Conservation (phyloP, 2,329 filamentous ascomycete species). For the Zalaria obscura region DNA sequence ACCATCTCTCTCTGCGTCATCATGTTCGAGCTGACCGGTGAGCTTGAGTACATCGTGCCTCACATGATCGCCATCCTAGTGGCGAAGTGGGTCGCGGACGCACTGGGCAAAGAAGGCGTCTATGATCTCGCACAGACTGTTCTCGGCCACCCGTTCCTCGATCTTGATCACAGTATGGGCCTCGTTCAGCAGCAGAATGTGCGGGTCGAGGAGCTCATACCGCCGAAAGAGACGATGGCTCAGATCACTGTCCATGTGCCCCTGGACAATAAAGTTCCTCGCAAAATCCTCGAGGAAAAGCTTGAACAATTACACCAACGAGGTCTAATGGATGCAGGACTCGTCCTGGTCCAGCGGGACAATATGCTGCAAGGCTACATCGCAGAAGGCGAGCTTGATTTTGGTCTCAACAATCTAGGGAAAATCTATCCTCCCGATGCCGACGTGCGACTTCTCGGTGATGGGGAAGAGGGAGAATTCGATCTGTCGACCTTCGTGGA, state of each 20-base stretch:
- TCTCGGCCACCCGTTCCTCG: constrained; percentile 44
- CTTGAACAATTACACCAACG: constrained; percentile 31
- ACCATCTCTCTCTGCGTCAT: constrained; percentile 44
- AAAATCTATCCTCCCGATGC: constrained; percentile 18
- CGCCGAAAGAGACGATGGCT: constrained; percentile 39
- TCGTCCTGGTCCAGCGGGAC: constrained; percentile 37
- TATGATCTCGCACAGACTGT: constrained; percentile 47
- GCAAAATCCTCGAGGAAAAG: constrained; percentile 29
- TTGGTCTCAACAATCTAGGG: constrained; percentile 27
- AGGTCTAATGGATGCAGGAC: constrained; percentile 42
- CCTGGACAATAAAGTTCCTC: constrained; percentile 26
- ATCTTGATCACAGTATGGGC: constrained; percentile 33
- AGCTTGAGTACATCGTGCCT: constrained; percentile 42
- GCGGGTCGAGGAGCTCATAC: constrained; percentile 34
- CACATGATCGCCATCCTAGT: constrained; percentile 47
- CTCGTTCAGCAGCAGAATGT: constrained; percentile 24
- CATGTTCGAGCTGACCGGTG: constrained; percentile 48
- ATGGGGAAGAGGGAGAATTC: constrained; percentile 21
- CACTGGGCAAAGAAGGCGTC: constrained; percentile 37
- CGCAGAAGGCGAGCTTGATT: constrained; percentile 38
- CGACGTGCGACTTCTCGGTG: constrained; percentile 25
- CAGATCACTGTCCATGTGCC: constrained; percentile 40
- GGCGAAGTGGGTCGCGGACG: constrained; percentile 45
- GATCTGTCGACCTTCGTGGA: constrained; percentile 39
- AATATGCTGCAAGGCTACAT: constrained; percentile 41